A percentile compares a stretch with the other conserved stretches of the same genome.
Conservation (phyloP, 2,329 filamentous ascomycete genomes). For the Alternaria panax region DNA sequence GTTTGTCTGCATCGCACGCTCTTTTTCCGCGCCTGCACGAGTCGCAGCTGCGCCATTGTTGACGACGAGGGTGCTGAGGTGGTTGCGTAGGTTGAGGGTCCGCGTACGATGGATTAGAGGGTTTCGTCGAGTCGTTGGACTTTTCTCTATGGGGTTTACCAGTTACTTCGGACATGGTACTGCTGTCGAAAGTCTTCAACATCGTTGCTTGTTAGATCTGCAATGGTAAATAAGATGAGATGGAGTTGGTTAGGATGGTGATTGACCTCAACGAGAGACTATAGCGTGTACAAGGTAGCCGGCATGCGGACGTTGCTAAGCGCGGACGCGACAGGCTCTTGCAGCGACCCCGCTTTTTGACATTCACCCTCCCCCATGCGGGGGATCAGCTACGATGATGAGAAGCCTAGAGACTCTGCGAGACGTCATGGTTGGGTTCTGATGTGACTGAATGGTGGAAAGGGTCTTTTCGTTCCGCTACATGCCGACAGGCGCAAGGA, state of each 20-base stretch:
- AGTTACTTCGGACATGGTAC: slow-evolving; percentile 5
- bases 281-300: slow-evolving; percentile 3
- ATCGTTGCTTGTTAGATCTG: not conserved
- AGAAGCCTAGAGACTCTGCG: not conserved
- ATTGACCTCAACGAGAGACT: not conserved
- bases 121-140: not conserved
- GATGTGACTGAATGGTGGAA: not conserved
- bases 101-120: not conserved
- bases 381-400: slow-evolving; percentile 14
- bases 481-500: not conserved
- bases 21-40: slow-evolving; percentile 55
- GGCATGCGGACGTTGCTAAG: not conserved
- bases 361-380: slow-evolving; percentile 11
- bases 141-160: not conserved
- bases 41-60: slow-evolving; percentile 51
- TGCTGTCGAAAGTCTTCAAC: slow-evolving; percentile 12
- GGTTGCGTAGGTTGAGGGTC: not conserved
- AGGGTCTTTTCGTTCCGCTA: not conserved
- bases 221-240: not conserved
- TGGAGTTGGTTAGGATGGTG: not conserved
- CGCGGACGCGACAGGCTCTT: slow-evolving; percentile 5
- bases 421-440: slow-evolving; percentile 6
- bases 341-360: slow-evolving; percentile 16
- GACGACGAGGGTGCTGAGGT: slow-evolving; percentile 7
- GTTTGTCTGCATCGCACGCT: slow-evolving; percentile 51